Evolutionary conservation across 2,329 filamentous ascomycete genomes (phyloP).

Genomic region (Lojkania enalia): DNA sequence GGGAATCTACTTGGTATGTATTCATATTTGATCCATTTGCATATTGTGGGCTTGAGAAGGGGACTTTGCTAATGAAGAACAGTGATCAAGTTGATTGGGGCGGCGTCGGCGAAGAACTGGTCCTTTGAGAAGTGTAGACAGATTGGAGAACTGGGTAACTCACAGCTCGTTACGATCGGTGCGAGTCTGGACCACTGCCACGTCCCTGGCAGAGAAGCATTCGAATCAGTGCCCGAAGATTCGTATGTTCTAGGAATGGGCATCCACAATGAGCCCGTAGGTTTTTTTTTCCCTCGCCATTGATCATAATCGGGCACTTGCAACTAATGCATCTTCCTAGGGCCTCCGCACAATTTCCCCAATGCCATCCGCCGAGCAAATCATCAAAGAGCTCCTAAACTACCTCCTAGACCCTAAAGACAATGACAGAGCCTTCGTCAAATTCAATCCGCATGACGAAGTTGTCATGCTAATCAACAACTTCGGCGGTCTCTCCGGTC

Average conservation of each 20-base stretch:
- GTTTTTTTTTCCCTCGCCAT: constrained; percentile 6
- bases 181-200: constrained; percentile 58
- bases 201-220: constrained; percentile 55
- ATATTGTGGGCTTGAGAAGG: neutral
- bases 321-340: constrained; percentile 21
- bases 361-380: constrained; percentile 53
- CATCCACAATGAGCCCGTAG: constrained; percentile 56
- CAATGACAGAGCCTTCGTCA: constrained; percentile 54
- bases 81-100: constrained; percentile 54
- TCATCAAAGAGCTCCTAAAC: constrained; percentile 53
- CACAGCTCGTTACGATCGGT: constrained; percentile 54
- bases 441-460: constrained; percentile 51
- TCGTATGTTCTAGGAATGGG: constrained; percentile 51
- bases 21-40: neutral
- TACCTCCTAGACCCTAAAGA: constrained; percentile 55
- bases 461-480: constrained; percentile 55
- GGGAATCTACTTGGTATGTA: constrained; percentile 53
- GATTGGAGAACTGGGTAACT: constrained; percentile 50
- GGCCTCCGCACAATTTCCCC: constrained; percentile 51
- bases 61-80: constrained; percentile 12
- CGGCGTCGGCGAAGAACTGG: constrained; percentile 50
- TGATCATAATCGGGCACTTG: neutral
- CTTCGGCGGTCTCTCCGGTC: constrained; percentile 52
- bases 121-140: constrained; percentile 51
- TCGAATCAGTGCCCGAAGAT: constrained; percentile 51